phyloP scores from a whole-genome alignment of 495 filamentous ascomycete genomes.

The Neurospora cerealis region DNA sequence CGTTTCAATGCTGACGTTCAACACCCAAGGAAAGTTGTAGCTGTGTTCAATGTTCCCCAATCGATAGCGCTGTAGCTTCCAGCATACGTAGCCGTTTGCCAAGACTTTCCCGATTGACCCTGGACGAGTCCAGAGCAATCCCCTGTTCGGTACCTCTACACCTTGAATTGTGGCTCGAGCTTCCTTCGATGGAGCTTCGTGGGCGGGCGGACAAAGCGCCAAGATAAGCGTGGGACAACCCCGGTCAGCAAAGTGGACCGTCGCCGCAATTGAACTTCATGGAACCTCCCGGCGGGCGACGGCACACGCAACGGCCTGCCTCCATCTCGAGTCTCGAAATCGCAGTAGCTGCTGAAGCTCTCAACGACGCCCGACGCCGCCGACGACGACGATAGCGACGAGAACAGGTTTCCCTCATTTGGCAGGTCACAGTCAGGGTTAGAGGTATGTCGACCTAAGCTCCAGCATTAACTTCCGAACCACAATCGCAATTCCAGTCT shows the following conservation, averaged over 20 bases:
- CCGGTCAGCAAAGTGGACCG: slow-evolving; percentile 5
- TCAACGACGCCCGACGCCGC: background rate
- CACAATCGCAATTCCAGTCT: background rate
- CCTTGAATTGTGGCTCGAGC: background rate
- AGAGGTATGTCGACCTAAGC: background rate
- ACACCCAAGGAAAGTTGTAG: background rate
- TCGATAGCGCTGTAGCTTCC: slow-evolving; percentile 7
- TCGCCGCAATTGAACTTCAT: slow-evolving; percentile 9
- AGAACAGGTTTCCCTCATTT: background rate
- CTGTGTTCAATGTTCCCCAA: background rate
- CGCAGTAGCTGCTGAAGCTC: background rate
- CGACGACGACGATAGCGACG: background rate
- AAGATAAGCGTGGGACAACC: background rate
- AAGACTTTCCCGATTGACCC: slow-evolving; percentile 9
- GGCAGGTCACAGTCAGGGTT: background rate
- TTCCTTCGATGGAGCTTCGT: background rate
- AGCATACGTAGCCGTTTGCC: slow-evolving; percentile 31
- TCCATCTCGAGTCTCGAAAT: slow-evolving; percentile 2
- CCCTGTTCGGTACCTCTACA: background rate
- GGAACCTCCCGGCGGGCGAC: background rate
- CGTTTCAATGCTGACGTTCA: background rate
- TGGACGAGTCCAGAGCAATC: slow-evolving; percentile 2
- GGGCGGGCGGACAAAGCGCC: background rate
- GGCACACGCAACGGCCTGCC: background rate
- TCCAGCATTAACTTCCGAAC: background rate